Base-by-base conservation (phyloP, 192 early-diverging fungal species). In the Entomortierella chlamydospora region DNA sequence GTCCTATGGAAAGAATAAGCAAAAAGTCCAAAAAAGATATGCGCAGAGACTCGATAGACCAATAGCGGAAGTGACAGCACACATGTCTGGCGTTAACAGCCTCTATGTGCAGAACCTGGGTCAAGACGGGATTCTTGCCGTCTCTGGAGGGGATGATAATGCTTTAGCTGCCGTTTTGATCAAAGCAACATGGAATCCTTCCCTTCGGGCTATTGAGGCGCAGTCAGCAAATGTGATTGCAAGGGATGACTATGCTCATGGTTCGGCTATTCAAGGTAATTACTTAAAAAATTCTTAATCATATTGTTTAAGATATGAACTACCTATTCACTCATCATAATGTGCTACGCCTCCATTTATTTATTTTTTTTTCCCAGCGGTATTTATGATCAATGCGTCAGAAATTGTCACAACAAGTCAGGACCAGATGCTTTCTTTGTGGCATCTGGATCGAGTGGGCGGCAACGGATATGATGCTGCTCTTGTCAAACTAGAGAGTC, bases 111-210 rank as follows among this genome's bases (percentile, higher is more conserved):
- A 61, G 23, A 26, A 67, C 20, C 25, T 72, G 33, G 49, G 12
- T 41, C 45, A 53, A 6, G 66, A 63, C 18, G 63, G 57, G 54
- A 66, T 72, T 30, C 52, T 91, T 43, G 49, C 93, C 4, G 86
- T 86, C 7, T 90, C 87, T n/a, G 94, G 93, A 18, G 95, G 95
- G 4, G 95, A 96, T 52, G 93, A 95, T 70, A 92, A 93, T 73
- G 81, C 85, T 0, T 34, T 93, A 20, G 61, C 76, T 23, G 70
- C 73, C 2, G 61, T 64, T 15, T 53, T 50, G 54, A 22, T 89
- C 31, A 39, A 67, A 31, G 37, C 81, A 31, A 7, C 7, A 18
- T 72, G 72, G 61, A n/a, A 61, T 53, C 23, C 37, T 30, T 41
- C n/a, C 26, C 2, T 9, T 26, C 45, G 57, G 2, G 29, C 49